A percentile compares a stretch with the other conserved stretches of the same genome.
Conservation (phyloP, 768 basidiomycete species). For the Punctularia strigosozonata region DNA sequence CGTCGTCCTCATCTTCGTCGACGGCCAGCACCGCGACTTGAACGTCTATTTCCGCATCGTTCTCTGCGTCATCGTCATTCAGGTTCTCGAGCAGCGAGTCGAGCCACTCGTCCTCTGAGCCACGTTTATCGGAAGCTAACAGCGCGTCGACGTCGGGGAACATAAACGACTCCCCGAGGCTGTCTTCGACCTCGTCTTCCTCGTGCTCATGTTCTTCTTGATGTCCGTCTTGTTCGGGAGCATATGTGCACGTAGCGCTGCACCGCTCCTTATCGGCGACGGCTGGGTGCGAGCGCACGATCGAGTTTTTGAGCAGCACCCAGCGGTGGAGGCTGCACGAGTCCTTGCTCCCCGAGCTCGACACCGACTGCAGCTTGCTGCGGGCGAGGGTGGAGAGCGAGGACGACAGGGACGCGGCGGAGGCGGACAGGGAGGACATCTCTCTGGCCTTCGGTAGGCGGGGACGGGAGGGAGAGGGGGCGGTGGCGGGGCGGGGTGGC, state of each 20-base stretch:
- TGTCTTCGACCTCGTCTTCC: slow-evolving; percentile 30
- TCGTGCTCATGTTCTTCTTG: slow-evolving; percentile 32
- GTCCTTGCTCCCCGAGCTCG: slow-evolving; percentile 43
- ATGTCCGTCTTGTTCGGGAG: no score
- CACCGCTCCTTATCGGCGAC: slow-evolving; percentile 14
- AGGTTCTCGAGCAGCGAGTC: slow-evolving; percentile 70
- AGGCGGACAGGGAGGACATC: slow-evolving; percentile 29
- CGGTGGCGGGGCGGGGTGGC: slow-evolving; percentile 11
- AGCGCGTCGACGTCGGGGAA: slow-evolving; percentile 67
- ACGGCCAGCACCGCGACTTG: slow-evolving; percentile 33
- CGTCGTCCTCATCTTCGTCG: slow-evolving; percentile 55
- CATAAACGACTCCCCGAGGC: slow-evolving; percentile 60
- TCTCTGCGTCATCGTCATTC: slow-evolving; percentile 60
- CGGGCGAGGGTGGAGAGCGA: slow-evolving; percentile 55
- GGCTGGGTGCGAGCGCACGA: slow-evolving; percentile 38
- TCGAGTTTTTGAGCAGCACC: slow-evolving; percentile 82
- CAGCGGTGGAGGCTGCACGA: slow-evolving; percentile 72
- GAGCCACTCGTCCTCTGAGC: slow-evolving; percentile 71
- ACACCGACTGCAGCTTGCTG: slow-evolving; percentile 58
- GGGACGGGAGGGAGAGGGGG: slow-evolving; percentile 7
- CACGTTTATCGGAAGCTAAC: slow-evolving; percentile 23
- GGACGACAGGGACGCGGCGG: slow-evolving; percentile 17
- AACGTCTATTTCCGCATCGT: slow-evolving; percentile 37
- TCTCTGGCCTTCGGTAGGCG: slow-evolving; percentile 10
- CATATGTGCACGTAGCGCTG: no score